phyloP scores from a whole-genome alignment of 805 yeast genomes.

The Myxozyma lipomycoides region DNA sequence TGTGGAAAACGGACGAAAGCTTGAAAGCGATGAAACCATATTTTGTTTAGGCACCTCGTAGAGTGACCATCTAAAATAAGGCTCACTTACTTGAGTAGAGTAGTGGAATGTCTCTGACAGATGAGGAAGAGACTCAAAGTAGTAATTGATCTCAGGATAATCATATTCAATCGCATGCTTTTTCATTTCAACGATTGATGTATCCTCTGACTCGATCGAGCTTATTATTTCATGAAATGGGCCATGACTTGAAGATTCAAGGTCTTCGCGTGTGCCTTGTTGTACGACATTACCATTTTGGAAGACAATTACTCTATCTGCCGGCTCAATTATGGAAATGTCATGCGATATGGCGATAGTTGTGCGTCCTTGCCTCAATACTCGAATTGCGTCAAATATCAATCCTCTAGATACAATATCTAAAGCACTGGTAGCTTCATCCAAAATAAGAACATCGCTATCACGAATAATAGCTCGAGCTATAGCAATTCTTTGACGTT shows the following conservation, averaged over 20 bases:
- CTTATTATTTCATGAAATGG: conserved; percentile 1
- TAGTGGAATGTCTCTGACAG: neutral
- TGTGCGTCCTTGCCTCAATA: conserved; percentile 63
- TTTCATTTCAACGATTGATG: neutral
- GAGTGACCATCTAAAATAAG: neutral
- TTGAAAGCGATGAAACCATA: neutral
- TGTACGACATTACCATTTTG: conserved; percentile 55
- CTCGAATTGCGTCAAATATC: conserved; percentile 50
- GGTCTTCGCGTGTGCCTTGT: conserved; percentile 40
- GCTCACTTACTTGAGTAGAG: neutral
- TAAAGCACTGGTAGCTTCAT: conserved; percentile 82
- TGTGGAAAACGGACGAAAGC: neutral
- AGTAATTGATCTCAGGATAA: neutral
- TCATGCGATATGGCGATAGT: conserved; percentile 85
- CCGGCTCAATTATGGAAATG: conserved; percentile 48
- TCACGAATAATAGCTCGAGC: conserved; percentile 78
- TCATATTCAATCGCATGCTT: neutral
- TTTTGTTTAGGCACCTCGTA: neutral
- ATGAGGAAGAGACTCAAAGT: neutral
- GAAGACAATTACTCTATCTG: conserved; percentile 59
- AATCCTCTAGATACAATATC: conserved; percentile 50
- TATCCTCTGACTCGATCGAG: neutral
- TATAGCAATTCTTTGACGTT: conserved; percentile 73
- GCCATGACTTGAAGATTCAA: conserved; percentile 29
- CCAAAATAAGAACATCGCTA: conserved; percentile 72